Base-by-base conservation (phyloP, 1,139 yeast species). In the Sugiyamaella grinbergsii region DNA sequence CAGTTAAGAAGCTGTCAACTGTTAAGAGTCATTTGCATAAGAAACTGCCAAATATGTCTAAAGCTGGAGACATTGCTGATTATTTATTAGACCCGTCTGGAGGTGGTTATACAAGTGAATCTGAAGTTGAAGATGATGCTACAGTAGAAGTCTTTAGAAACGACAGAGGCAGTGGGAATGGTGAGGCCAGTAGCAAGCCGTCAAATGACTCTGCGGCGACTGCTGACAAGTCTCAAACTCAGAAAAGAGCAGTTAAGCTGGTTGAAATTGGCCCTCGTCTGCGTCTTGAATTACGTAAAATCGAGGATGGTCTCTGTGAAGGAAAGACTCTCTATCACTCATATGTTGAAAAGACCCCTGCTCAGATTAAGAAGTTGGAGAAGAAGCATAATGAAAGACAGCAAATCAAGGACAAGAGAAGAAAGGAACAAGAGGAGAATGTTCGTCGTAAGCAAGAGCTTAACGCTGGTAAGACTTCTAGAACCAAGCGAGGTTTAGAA, bases 251-350 rank as follows among this genome's bases (percentile, higher is more conserved):
- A 1, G 88, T 94, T 60, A 90, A 90, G 66, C 76, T 94, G 54
- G 87, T 93, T 0, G 99, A 94, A 70, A 74, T 91, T 51, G 99
- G 99, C 0, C 99, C 99, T 32, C 78, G 99, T 59, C 71, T 94
- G 69, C 82, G 80, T 59, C 74, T 94, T 70, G 74, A 81, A 47
- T 74, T 93, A 55, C 74, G 85, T 51, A 94, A 94, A 72, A 87
- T 94, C 54, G 98, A 93, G 70, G 98, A 93, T 66, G 96, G 95
- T 15, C 80, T 91, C 45, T 82, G 88, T 57, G 74, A 80, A 3
- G 98, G 98, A 44, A 90, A 89, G 71, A 88, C 94, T 15, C 70
- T 94, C 55, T 88, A 85, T 70, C 98, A 94, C 66, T 77, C 88
- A 38, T 76, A 73, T 49, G 74, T 88, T 53, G 72, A 73, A 51